Evolutionary conservation across 2,329 filamentous ascomycete species (phyloP).

Genomic region (Cladobotryum protrusum): DNA sequence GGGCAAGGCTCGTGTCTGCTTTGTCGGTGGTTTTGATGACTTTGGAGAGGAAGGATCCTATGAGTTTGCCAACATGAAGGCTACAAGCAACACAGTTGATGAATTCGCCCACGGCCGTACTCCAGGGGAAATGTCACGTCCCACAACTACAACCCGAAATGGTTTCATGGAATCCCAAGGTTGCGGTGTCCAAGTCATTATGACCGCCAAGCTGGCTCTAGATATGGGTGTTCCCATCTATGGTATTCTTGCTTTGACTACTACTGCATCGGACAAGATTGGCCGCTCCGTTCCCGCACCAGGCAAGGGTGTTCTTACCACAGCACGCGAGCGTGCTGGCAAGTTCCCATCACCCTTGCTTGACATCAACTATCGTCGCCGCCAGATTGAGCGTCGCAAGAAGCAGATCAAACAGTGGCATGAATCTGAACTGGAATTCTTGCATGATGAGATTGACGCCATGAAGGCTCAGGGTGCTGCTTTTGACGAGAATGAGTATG

Average conservation of each 20-base stretch:
- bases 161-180: conserved; percentile 99
- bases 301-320: conserved; percentile 93
- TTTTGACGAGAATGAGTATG: conserved; percentile 82
- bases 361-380: conserved; percentile 94
- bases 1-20: conserved; percentile 94
- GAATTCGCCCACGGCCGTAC: conserved; percentile 94
- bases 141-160: conserved; percentile 91
- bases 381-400: conserved; percentile 90
- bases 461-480: conserved; percentile 71
- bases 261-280: conserved; percentile 98
- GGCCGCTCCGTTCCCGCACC: conserved; percentile 94
- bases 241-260: conserved; percentile 85
- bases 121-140: conserved; percentile 94
- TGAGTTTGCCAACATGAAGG: conserved; percentile 99
- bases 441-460: conserved; percentile 86
- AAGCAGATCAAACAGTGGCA: conserved; percentile 96
- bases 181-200: conserved; percentile 96
- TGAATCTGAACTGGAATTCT: conserved; percentile 85
- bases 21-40: conserved; percentile 98
- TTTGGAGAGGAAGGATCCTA: conserved; percentile 99
- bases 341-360: conserved; percentile 94
- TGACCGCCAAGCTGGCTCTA: conserved; percentile 90
- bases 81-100: conserved; percentile 94
- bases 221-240: conserved; percentile 99
- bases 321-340: conserved; percentile 81